These are phyloP conservation scores for Acer campestre DNA, from an alignment of 345 rosid genomes.

Conservation along the genomic window DNA sequence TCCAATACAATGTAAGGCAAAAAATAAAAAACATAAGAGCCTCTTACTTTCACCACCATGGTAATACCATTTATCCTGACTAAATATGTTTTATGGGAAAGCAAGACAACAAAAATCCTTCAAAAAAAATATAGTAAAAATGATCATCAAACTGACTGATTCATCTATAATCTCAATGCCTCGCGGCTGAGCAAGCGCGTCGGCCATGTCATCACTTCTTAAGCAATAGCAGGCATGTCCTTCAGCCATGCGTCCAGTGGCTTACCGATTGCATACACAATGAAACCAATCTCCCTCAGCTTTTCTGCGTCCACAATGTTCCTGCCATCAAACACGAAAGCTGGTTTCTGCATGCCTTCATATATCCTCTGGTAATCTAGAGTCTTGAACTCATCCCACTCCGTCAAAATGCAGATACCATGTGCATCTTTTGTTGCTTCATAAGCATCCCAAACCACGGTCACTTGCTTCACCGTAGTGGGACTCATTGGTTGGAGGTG, in stretches of 20 bases:
- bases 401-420: constrained; percentile 81
- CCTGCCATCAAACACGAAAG: constrained; percentile 86
- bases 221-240: constrained; percentile 95
- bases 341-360: constrained; percentile 90
- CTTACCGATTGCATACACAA: constrained; percentile 90
- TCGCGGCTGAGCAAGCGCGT: neutral
- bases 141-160: constrained; percentile 31
- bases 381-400: constrained; percentile 94
- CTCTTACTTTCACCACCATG: constrained; percentile 21
- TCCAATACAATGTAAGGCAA: constrained; percentile 31
- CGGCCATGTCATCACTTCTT: constrained; percentile 11
- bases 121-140: constrained; percentile 30
- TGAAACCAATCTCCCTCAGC: constrained; percentile 87
- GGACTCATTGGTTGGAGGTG: constrained; percentile 97
- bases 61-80: constrained; percentile 24
- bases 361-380: constrained; percentile 76
- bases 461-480: constrained; percentile 76
- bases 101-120: constrained; percentile 24
- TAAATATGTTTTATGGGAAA: constrained; percentile 22
- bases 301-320: constrained; percentile 58
- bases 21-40: constrained; percentile 17
- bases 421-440: constrained; percentile 84
- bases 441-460: constrained; percentile 73
- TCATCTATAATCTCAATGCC: constrained; percentile 14
- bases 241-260: constrained; percentile 90